A percentile compares a stretch with the other conserved stretches of the same genome.
phyloP scores from a whole-genome alignment of 768 basidiomycete species.

The Phallus indusiatus region DNA sequence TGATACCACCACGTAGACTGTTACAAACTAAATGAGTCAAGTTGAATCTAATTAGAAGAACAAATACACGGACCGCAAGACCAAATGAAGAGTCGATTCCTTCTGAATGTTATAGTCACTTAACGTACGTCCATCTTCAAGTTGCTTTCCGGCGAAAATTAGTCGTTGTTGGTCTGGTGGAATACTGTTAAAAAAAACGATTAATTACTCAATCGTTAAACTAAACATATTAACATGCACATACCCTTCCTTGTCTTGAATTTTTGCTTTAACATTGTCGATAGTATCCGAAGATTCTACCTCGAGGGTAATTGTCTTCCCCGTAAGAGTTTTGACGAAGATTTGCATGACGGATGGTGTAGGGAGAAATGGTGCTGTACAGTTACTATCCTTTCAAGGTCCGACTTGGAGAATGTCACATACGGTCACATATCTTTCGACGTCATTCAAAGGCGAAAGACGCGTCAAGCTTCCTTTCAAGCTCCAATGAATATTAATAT shows the following conservation, averaged over 20 bases:
- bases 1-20: conserved; percentile 95
- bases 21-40: neutral
- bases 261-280: conserved; percentile 87
- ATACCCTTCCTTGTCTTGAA: conserved; percentile 72
- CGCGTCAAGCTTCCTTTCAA: too few relatives aligned
- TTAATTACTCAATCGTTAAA: neutral
- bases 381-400: neutral
- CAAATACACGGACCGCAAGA: conserved; percentile 58
- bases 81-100: conserved; percentile 95
- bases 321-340: conserved; percentile 86
- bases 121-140: conserved; percentile 94
- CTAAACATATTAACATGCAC: conserved; percentile 14
- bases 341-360: conserved; percentile 41
- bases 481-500: too few relatives aligned
- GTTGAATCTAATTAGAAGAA: conserved; percentile 5
- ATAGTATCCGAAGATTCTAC: conserved; percentile 95
- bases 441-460: neutral
- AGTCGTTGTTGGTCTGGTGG: conserved; percentile 93
- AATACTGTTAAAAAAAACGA: conserved; percentile 39
- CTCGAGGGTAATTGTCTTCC: conserved; percentile 98
- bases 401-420: neutral
- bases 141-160: conserved; percentile 97
- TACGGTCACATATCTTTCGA: neutral
- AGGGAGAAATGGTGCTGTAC: conserved; percentile 1
- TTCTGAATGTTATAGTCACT: conserved; percentile 98